Evolutionary conservation across 1,139 yeast species (phyloP), one percentile per base, ranked within the genome.

Genomic region (Williopsis jadinii): DNA sequence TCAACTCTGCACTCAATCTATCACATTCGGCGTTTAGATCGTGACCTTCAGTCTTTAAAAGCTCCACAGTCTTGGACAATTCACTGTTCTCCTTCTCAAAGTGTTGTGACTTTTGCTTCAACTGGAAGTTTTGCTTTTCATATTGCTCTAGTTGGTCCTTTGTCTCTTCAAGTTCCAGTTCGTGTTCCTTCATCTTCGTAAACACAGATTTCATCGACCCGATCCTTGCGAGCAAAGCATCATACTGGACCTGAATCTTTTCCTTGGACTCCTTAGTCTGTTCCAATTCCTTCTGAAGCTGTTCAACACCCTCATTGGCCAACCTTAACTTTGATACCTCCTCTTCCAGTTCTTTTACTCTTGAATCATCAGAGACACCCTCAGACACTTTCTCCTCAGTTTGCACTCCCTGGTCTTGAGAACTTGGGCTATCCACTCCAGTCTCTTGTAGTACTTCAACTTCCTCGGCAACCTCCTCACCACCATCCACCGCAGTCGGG

Each of bases 161-260:
- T 0, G 80, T 42, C 36, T 44, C 42, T 11, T 45, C 50, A 3
- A 88, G 67, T 50, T 87, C 95, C 9, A 70, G 70, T 50, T 92
- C 84, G 0, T 94, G 71, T 46, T 77, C 80, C 55, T 83, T 83
- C 87, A 83, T 81, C 51, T 83, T 82, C 43, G 72, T 73, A 58
- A 84, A 84, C 2, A 83, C 73, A 0, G 84, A 66, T 55, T 85
- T 87, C 85, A 92, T 87, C 3, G 85, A 78, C 2, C 95, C 77
- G 29, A 92, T 68, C 57, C 85, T 76, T 48, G 80, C 82, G 44
- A 88, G 65, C 15, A 92, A 66, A n/a, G 73, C 70, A 50, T 87
- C 86, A 58, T 90, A 87, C 46, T 84, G 84, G 9, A 74, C 71
- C 51, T 84, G 84, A 28, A 77, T 71, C 31, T 78, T 76, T 45